Base-by-base conservation (phyloP, 2,329 filamentous ascomycete genomes). In the Sordariomycetes sp. region DNA sequence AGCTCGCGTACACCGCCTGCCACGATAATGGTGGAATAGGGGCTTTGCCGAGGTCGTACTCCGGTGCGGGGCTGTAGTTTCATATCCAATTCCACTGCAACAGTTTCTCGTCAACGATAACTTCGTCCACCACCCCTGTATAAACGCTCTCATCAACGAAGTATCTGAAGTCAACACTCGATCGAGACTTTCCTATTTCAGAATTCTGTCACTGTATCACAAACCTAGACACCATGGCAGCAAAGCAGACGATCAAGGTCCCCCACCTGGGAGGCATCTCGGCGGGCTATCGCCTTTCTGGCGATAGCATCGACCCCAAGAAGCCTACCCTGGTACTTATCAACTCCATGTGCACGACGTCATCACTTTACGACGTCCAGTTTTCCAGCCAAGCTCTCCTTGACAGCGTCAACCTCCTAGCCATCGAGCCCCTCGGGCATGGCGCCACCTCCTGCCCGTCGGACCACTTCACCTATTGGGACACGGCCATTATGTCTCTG, bases 381-480 rank as follows among this genome's bases (percentile, higher is more conserved):
- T 76, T 79, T 60, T 63, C 64, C 32, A 73, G 70, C 66, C 65
- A 67, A 54, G 59, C 62, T 1, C 70, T 81, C 24, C 73, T 72
- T 0, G 64, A 67, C 32, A 69, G 68, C 5, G 70, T 74, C 63
- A 81, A 81, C 63, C 69, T 81, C 6, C 66, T 81, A 6, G 78
- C 78, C 51, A 72, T 81, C 59, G 79, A 81, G 67, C 77, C 76
- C 1, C 72, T 81, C 0, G 79, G 78, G 59, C 78, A 81, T 62
- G 78, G 78, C 61, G 67, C 72, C 18, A 80, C 78, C 1, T 69
- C 65, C 58, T 70, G 65, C 58, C 58, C 65, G n/a, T 63, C 65
- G 0, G 76, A 79, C 63, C 74, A 78, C 60, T 81, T 78, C 63
- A 81, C 76, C 2, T 80, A 79, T 68, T 81, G 79, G 79, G 79